A percentile compares a stretch with the other conserved stretches of the same genome.
phyloP scores from a whole-genome alignment of 2,329 filamentous ascomycete species.

The Ophidiomyces ophidiicola region DNA sequence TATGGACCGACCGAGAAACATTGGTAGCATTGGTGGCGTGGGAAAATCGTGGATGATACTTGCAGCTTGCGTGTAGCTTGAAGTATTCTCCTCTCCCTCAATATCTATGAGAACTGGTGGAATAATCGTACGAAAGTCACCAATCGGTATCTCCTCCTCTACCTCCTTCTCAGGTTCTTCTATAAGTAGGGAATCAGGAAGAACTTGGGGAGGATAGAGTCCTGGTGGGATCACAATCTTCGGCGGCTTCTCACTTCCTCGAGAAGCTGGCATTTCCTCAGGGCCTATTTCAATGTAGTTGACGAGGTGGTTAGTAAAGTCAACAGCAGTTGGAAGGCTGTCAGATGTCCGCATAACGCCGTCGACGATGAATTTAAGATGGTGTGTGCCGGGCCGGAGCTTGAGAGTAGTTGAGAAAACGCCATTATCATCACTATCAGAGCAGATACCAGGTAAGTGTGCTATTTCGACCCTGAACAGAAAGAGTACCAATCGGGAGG shows the following conservation, averaged over 20 bases:
- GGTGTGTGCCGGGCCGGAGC: conserved; percentile 85
- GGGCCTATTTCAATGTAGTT: conserved; percentile 88
- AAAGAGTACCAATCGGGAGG: not conserved
- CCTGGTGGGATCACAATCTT: conserved; percentile 27
- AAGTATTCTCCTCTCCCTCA: conserved; percentile 72
- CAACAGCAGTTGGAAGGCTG: conserved; percentile 82
- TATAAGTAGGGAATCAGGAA: conserved; percentile 26
- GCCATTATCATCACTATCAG: conserved; percentile 35
- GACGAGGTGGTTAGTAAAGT: conserved; percentile 94
- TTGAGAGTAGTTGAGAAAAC: conserved; percentile 66
- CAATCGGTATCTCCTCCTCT: conserved; percentile 46
- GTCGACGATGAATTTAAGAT: conserved; percentile 92
- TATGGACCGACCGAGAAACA: conserved; percentile 89
- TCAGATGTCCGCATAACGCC: conserved; percentile 83
- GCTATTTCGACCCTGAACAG: not conserved
- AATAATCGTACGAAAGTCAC: conserved; percentile 58
- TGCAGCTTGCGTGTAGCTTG: conserved; percentile 60
- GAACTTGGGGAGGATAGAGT: conserved; percentile 35
- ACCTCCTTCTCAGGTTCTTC: conserved; percentile 35
- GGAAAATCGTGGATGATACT: conserved; percentile 67
- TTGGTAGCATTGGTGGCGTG: conserved; percentile 69
- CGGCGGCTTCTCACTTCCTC: conserved; percentile 27
- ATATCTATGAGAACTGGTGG: conserved; percentile 75
- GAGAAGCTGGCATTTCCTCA: conserved; percentile 45
- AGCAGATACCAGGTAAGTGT: conserved; percentile 1